phyloP scores from a whole-genome alignment of 2,329 filamentous ascomycete species.

The Diaporthe citri region DNA sequence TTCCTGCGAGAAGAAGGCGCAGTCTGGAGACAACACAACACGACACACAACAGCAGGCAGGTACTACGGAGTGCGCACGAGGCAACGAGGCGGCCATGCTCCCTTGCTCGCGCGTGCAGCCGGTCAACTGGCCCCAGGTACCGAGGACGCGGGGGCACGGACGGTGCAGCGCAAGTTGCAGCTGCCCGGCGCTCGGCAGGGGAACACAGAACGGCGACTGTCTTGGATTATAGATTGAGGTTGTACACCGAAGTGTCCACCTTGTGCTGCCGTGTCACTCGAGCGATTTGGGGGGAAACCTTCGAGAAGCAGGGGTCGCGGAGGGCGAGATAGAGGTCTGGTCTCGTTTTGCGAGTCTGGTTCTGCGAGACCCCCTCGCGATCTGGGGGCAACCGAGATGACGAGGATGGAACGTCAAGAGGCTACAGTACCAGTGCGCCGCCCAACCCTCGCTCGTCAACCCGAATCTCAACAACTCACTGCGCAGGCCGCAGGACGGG shows the following conservation, averaged over 20 bases:
- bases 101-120: slow-evolving; percentile 23
- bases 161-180: slow-evolving; percentile 13
- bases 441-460: background rate
- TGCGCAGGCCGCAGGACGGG: background rate
- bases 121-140: slow-evolving; percentile 23
- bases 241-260: slow-evolving; percentile 38
- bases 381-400: slow-evolving; percentile 5
- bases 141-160: slow-evolving; percentile 29
- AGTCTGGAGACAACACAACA: background rate
- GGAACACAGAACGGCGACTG: slow-evolving; percentile 37
- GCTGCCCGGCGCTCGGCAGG: slow-evolving; percentile 26
- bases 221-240: slow-evolving; percentile 37
- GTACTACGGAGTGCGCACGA: background rate
- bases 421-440: background rate
- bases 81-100: background rate
- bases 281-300: slow-evolving; percentile 16
- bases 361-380: background rate
- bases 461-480: background rate
- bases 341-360: background rate
- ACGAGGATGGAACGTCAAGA: slow-evolving; percentile 9
- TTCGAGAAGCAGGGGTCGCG: slow-evolving; percentile 27
- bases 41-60: background rate
- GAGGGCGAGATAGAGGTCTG: background rate
- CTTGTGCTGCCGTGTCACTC: slow-evolving; percentile 13
- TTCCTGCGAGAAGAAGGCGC: background rate